Conservation (phyloP, 768 basidiomycete genomes). For the Leccinum variicolor region DNA sequence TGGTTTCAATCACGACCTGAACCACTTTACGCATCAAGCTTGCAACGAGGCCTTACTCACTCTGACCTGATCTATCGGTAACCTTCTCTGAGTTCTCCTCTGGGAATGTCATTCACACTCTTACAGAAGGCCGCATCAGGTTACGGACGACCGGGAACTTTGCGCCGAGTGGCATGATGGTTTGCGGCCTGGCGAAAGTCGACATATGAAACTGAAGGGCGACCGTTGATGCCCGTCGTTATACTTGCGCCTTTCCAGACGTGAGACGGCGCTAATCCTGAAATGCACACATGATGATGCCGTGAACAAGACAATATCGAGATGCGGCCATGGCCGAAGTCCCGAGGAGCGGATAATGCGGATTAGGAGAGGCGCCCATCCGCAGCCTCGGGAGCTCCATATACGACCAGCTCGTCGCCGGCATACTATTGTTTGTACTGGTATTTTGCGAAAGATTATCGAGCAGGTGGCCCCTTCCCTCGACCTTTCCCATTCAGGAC, state of each 20-base stretch:
- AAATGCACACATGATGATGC: constrained; percentile 17
- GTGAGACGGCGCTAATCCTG: background rate
- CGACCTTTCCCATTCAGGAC: constrained; percentile 36
- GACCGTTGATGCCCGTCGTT: constrained; percentile 2
- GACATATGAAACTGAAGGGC: constrained; percentile 1
- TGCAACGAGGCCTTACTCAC: background rate
- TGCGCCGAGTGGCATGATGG: background rate
- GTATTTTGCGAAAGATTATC: constrained; percentile 34
- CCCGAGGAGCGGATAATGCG: too few species aligned
- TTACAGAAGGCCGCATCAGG: background rate
- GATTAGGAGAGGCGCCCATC: constrained; percentile 17
- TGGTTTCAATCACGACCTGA: background rate
- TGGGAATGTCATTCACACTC: too few species aligned
- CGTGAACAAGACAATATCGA: constrained; percentile 24
- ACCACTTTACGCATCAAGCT: constrained; percentile 3
- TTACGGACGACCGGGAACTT: background rate
- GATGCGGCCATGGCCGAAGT: constrained; percentile 3
- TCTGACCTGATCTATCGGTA: constrained; percentile 6
- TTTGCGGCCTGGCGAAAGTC: background rate
- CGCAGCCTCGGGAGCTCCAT: constrained; percentile 53
- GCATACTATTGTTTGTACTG: constrained; percentile 21
- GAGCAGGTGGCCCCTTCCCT: constrained; percentile 49
- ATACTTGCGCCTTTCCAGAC: background rate
- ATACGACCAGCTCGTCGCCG: constrained; percentile 60
- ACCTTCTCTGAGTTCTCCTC: constrained; percentile 1